These are phyloP conservation scores for Vitis amurensis DNA, from an alignment of 164 flowering plant genomes.

Conservation along the genomic window DNA sequence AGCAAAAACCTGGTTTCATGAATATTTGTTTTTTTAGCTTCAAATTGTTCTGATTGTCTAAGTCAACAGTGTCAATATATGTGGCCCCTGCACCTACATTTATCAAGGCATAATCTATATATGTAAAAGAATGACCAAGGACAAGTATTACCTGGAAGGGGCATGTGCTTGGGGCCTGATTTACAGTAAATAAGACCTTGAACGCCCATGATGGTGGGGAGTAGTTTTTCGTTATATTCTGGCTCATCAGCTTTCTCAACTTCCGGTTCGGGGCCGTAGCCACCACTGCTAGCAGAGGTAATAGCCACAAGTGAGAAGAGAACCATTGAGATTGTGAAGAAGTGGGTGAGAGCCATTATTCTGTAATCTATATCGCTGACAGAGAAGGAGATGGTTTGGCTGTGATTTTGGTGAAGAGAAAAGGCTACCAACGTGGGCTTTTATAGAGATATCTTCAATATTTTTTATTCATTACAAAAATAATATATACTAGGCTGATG, in stretches of 20 bases:
- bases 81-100: too few relatives aligned
- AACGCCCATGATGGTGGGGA: conserved; percentile 10
- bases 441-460: too few relatives aligned
- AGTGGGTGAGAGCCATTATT: conserved; percentile 4
- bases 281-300: conserved; percentile 6
- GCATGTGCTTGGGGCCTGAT: conserved; percentile 17
- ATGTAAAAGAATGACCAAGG: too few relatives aligned
- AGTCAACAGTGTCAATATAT: too few relatives aligned
- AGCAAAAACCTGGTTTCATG: background rate
- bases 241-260: background rate
- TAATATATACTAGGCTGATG: background rate
- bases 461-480: too few relatives aligned
- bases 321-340: background rate
- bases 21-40: too few relatives aligned
- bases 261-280: background rate
- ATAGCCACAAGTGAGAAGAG: conserved; percentile 7
- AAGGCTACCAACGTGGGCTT: too few relatives aligned
- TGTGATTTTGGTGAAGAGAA: too few relatives aligned
- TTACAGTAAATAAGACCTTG: conserved; percentile 25
- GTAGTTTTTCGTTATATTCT: conserved; percentile 3
- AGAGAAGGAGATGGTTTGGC: too few relatives aligned
- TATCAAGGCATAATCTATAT: too few relatives aligned
- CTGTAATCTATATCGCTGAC: too few relatives aligned
- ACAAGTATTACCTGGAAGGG: conserved; percentile 18
- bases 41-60: too few relatives aligned